Evolutionary conservation across 495 filamentous ascomycete species (phyloP).

Genomic region (Penicillium coprophilum): DNA sequence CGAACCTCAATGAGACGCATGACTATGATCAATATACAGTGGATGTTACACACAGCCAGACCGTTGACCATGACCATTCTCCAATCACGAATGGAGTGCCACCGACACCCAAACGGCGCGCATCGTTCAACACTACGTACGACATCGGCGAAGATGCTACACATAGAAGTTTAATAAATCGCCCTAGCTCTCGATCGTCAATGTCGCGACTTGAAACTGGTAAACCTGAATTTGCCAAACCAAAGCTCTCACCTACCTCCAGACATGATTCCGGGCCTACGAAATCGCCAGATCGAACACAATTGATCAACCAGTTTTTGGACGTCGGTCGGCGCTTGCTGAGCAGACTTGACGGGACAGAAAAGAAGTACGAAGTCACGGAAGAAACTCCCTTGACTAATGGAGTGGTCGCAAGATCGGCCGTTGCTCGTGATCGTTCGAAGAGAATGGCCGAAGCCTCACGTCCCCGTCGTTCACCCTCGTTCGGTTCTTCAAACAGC

Average conservation of each 20-base stretch:
- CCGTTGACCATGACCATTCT: constrained; percentile 19
- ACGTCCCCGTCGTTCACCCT: constrained; percentile 20
- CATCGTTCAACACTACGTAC: constrained; percentile 57
- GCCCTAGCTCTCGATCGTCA: constrained; percentile 49
- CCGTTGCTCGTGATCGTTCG: constrained; percentile 41
- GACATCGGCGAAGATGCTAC: constrained; percentile 54
- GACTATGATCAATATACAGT: constrained; percentile 26
- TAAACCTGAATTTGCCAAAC: constrained; percentile 36
- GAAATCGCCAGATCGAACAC: constrained; percentile 44
- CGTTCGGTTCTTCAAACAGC: constrained; percentile 27
- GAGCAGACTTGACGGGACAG: constrained; percentile 33
- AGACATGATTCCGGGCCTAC: constrained; percentile 9
- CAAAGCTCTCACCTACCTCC: constrained; percentile 34
- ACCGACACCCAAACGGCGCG: constrained; percentile 47
- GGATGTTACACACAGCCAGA: constrained; percentile 24
- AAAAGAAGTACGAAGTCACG: constrained; percentile 24
- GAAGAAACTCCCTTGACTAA: constrained; percentile 25
- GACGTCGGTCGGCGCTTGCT: constrained; percentile 46
- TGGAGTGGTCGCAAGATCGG: constrained; percentile 33
- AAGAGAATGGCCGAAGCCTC: constrained; percentile 31
- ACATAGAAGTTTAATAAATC: constrained; percentile 37
- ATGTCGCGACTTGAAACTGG: constrained; percentile 45
- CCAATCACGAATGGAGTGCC: constrained; percentile 26
- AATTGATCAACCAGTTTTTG: constrained; percentile 46
- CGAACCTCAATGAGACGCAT: constrained; percentile 27